phyloP scores from a whole-genome alignment of 257 asterid species.

The Handroanthus guayacan region DNA sequence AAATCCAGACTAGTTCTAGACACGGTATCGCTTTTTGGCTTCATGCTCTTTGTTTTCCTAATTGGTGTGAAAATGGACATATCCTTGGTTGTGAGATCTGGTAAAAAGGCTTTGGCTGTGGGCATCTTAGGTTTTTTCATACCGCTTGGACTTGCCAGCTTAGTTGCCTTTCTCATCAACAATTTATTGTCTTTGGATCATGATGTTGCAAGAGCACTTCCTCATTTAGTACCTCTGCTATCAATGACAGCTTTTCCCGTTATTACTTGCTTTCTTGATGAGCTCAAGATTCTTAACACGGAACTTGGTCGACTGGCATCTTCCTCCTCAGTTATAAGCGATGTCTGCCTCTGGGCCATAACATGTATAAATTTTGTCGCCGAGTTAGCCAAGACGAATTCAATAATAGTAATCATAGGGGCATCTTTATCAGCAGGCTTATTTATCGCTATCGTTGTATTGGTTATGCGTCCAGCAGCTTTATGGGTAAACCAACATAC shows the following conservation, averaged over 20 bases:
- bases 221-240: conserved; percentile 45
- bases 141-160: conserved; percentile 57
- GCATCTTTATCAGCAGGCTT: conserved; percentile 39
- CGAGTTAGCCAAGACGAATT: conserved; percentile 39
- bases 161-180: conserved; percentile 52
- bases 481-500: conserved; percentile 61
- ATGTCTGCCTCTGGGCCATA: conserved; percentile 58
- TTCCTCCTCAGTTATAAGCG: conserved; percentile 67
- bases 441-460: conserved; percentile 43
- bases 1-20: conserved; percentile 59
- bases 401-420: conserved; percentile 45
- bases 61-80: conserved; percentile 70
- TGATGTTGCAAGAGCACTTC: conserved; percentile 48
- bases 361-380: conserved; percentile 44
- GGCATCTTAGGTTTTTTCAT: conserved; percentile 63
- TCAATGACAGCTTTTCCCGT: conserved; percentile 82
- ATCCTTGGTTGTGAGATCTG: conserved; percentile 56
- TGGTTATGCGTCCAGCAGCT: conserved; percentile 65
- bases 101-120: conserved; percentile 60
- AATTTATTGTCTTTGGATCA: conserved; percentile 50
- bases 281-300: conserved; percentile 70
- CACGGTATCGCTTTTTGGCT: conserved; percentile 65
- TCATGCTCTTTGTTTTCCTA: conserved; percentile 62
- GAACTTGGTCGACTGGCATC: conserved; percentile 75
- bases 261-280: conserved; percentile 66